Base-by-base conservation (phyloP, 2,329 filamentous ascomycete genomes). In the Venturia nashicola region DNA sequence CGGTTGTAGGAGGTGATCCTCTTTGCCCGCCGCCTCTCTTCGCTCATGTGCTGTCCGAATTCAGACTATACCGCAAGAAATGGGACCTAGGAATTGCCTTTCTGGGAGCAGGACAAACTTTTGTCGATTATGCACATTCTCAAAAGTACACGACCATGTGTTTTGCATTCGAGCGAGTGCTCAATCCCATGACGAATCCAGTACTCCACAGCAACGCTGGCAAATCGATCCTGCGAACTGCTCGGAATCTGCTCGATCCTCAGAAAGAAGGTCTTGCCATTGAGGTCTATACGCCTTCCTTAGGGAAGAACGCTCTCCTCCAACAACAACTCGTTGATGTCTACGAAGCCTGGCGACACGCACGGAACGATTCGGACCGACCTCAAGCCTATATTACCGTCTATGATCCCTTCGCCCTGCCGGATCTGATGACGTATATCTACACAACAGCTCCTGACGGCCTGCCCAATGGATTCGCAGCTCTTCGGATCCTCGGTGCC, bases 351-450 rank as follows among this genome's bases (percentile, higher is more conserved):
- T 78, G 76, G 76, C 70, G 76, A 23, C 65, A 69, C 2, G 67
- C 70, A 20, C 72, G 76, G 27, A 77, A 76, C 64, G 46, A 67
- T 2, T 67, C 69, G 4, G 48, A 66, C 7, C 69, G 68, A 0
- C 69, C 71, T 5, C 74, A 77, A 64, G 74, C 75, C 3, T 77
- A 74, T 62, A 75, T 77, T 65, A 77, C 76, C 0, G 71, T 76
- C 1, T 78, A 76, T 62, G 72, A 77, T 55, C 74, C 72, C 0
- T 76, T 77, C 63, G 70, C 73, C 7, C 67, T 76, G 5, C 72
- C 75, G 0, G 65, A 67, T 6, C 68, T 77, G 0, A 77, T 77
- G 75, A 75, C 71, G 3, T 78, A 75, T 67, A 70, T 78, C 20
- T 77, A 77, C 63, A 72, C 73, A 0, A 70, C 69, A 32, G 69